Evolutionary conservation across 2,329 filamentous ascomycete species (phyloP), one percentile per base, ranked within the genome.

Genomic region (Aspergillus ustus): DNA sequence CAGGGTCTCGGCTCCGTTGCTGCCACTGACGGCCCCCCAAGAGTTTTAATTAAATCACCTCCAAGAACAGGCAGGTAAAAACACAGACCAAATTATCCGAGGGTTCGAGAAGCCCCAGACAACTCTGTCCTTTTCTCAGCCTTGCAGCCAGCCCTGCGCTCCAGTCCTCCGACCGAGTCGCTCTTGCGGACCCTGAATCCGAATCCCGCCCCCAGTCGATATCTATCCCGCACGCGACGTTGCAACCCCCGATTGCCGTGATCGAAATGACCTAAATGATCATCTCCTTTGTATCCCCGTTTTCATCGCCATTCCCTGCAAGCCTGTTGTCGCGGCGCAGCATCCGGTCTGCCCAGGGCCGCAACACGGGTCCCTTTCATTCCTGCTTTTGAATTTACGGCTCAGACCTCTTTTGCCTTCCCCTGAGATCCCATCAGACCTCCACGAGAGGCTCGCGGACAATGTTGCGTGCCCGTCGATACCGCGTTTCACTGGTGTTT

Each of bases 401-500:
- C 48, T 28, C 50, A 17, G 13, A n/a, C 52, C 25, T 44, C 43
- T 40, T 40, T 52, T 40, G 11, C 53, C 46, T 56, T 45, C 43
- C 43, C 34, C 48, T 52, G 34, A 57, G 55, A 57, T 44, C 43
- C 58, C 40, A 45, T 58, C 4, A 2, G 8, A 13, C 53, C 29
- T 25, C 37, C 40, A 46, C 57, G 29, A 49, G 37, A 43, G 9
- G 15, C 25, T 52, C 43, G 50, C 51, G 51, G 37, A 62, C 50
- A 60, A 83, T 83, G 81, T 72, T 82, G 68, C 80, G 80, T 57
- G 68, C 81, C 63, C 81, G 81, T 57, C 79, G 81, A 66, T 83
- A 83, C 67, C 77, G 81, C 60, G 68, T 79, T 37, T 79, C 81
- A 58, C 64, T 83, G 56, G 66, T 80, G 43, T 80, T 83, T 59